Percentiles rank a stretch among this genome's conserved stretches.
Evolutionary conservation across 805 yeast species (phyloP).

Genomic region (Metschnikowia cubensis): DNA sequence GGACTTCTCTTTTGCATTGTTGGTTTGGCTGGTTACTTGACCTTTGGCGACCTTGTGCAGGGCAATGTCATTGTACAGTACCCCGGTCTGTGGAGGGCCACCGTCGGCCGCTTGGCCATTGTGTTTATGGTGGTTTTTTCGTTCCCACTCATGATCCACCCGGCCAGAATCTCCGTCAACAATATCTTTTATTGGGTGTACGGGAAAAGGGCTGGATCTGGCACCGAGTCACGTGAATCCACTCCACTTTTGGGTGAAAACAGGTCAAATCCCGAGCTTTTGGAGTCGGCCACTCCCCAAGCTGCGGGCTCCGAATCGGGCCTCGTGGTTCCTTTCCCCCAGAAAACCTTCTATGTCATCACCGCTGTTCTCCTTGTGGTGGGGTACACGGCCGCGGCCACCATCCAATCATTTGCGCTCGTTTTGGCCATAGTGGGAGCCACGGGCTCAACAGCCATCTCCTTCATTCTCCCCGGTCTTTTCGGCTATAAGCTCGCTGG

Average conservation of each 20-base stretch:
- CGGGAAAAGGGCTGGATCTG: background rate
- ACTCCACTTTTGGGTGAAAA: too few species aligned
- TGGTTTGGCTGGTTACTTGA: slow-evolving; percentile 77
- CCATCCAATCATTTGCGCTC: slow-evolving; percentile 60
- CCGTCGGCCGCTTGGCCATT: slow-evolving; percentile 76
- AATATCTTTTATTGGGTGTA: slow-evolving; percentile 57
- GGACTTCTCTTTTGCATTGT: slow-evolving; percentile 60
- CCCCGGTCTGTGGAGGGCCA: slow-evolving; percentile 55
- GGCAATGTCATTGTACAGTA: slow-evolving; percentile 82
- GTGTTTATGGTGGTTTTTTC: slow-evolving; percentile 76
- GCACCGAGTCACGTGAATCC: too few species aligned
- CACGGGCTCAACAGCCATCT: slow-evolving; percentile 76
- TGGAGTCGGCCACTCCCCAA: background rate
- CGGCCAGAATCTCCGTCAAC: slow-evolving; percentile 77
- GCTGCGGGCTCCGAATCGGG: too few species aligned
- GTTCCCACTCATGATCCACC: slow-evolving; percentile 89
- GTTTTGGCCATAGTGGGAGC: slow-evolving; percentile 76
- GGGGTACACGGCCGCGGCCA: slow-evolving; percentile 55
- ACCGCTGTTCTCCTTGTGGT: slow-evolving; percentile 44
- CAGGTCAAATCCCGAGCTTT: background rate
- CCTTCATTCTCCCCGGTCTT: slow-evolving; percentile 73
- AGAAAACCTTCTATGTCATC: slow-evolving; percentile 43
- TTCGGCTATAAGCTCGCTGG: slow-evolving; percentile 63
- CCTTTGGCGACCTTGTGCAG: slow-evolving; percentile 61
- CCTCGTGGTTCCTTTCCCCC: slow-evolving; percentile 44